Evolutionary conservation across 78 protist genomes (phyloP), one percentile per base, ranked within the genome.

Genomic region (Dictyostelium intermedium): DNA sequence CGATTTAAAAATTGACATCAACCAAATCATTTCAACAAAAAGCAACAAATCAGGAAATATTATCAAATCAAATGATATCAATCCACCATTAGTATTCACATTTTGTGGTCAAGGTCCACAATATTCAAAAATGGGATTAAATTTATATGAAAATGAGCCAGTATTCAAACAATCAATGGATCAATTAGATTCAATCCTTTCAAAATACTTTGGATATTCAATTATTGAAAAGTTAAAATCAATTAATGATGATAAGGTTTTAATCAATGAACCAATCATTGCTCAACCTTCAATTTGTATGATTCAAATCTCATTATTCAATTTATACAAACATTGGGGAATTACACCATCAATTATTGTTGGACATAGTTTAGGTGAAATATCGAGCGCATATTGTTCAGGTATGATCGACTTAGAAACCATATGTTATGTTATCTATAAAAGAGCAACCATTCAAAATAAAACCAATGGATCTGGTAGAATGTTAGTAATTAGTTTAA

Each of bases 61-160:
- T 5, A 4, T 11, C 11, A 30, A 34, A 34, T 10, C 16, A 2
- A 27, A 30, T 18, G 25, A 50, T 23, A 76, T 16, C 16, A 25
- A 74, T 20, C 50, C 94, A 39, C 27, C 39, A n/a, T 6, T 85
- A 25, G 73, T 85, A 18, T 85, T 78, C 69, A 78, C 86, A 82
- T 85, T 78, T 41, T 85, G 91, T 72, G 96, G 96, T 41, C 96
- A 93, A 82, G 96, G 96, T 16, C 86, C 96, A 18, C 96, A 93
- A 87, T 85, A 91, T 91, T 43, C 43, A 20, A 37, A 18, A 60
- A 84, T 85, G 92, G 96, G 91, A 13, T 1, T 23, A 20, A 1
- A 85, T 8, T 30, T 93, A 14, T 84, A 91, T 32, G 2, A 73
- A 11, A 45, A 9, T 5, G 82, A 82, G 41, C 79, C 95, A 34